Base-by-base conservation (phyloP, 345 rosid species). In the Triadica sebifera region DNA sequence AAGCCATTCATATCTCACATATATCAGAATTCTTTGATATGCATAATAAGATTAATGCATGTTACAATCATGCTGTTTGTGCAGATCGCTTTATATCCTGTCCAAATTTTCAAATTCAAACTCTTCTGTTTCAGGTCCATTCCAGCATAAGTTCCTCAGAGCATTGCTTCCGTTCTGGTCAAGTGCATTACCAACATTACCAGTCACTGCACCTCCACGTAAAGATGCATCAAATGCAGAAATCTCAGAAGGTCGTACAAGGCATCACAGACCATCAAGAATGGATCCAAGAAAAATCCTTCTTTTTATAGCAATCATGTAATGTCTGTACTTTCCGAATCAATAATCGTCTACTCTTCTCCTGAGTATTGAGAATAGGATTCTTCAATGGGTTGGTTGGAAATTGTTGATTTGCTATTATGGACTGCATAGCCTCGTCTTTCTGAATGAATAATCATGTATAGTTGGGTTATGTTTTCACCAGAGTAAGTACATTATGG, bases 151-250 rank as follows among this genome's bases (percentile, higher is more conserved):
- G 87, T 90, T 95, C 85, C 87, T 95, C 62, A 86, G 98, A 73
- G 93, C 97, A 51, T 82, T 96, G 87, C 88, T 96, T 77, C 98
- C 99, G 19, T 96, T 96, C 84, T 96, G 99, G 98, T 93, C 98
- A 78, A 93, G 87, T 87, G 86, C 99, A 78, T 85, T 96, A 73
- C 99, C 99, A 67, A 90, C 94, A 41, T 84, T 96, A 74, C 99
- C 99, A 4, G 99, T 96, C 72, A 93, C 93, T 69, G 99, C 94
- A 72, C 99, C 99, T 75, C 77, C 90, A 24, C 97, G 93, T 34
- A 96, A 87, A 74, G 97, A 91, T 73, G 77, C 86, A 69, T 57
- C 86, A 78, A 87, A 88, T 76, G 85, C 77, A 67, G 94, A 90
- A 77, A 78, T 70, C 75, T 25, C 85, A 66, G 99, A 93, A 74